Percentiles rank a stretch among this genome's conserved stretches.
phyloP scores from a whole-genome alignment of 805 yeast genomes.

The Spathaspora girioi region DNA sequence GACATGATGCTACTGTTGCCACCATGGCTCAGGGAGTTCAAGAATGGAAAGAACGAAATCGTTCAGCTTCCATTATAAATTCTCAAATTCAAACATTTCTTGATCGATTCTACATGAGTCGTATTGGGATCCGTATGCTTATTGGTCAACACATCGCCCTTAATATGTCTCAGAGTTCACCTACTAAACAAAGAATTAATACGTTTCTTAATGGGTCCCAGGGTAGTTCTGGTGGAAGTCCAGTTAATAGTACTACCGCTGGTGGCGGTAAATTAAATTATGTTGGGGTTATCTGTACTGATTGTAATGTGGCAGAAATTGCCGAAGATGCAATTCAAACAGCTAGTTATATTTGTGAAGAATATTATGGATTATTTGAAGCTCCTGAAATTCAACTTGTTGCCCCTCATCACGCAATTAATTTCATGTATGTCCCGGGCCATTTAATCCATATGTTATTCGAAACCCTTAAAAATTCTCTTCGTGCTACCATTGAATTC shows the following conservation, averaged over 20 bases:
- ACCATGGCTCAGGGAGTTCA: slow-evolving; percentile 90
- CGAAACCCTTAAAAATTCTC: slow-evolving; percentile 81
- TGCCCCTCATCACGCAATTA: slow-evolving; percentile 66
- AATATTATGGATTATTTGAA: slow-evolving; percentile 81
- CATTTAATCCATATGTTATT: slow-evolving; percentile 88
- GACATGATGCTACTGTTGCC: slow-evolving; percentile 92
- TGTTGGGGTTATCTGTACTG: slow-evolving; percentile 85
- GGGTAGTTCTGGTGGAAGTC: slow-evolving; percentile 2
- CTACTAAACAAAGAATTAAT: slow-evolving; percentile 34
- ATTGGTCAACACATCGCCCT: slow-evolving; percentile 93
- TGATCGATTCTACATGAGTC: slow-evolving; percentile 83
- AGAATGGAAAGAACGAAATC: slow-evolving; percentile 70
- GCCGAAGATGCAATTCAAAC: slow-evolving; percentile 88
- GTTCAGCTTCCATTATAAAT: slow-evolving; percentile 47
- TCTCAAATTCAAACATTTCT: slow-evolving; percentile 74
- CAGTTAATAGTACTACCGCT: slow-evolving; percentile 2
- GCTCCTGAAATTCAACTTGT: slow-evolving; percentile 80
- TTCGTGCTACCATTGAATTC: slow-evolving; percentile 85
- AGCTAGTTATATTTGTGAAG: slow-evolving; percentile 87
- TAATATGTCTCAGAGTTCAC: slow-evolving; percentile 56
- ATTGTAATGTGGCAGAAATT: slow-evolving; percentile 77
- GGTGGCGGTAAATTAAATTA: slow-evolving; percentile 46
- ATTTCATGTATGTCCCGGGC: slow-evolving; percentile 90
- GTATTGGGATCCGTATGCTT: slow-evolving; percentile 90
- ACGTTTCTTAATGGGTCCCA: slow-evolving; percentile 31